Evolutionary conservation across 2,329 filamentous ascomycete genomes (phyloP).

Genomic region (Alternaria postmessia): DNA sequence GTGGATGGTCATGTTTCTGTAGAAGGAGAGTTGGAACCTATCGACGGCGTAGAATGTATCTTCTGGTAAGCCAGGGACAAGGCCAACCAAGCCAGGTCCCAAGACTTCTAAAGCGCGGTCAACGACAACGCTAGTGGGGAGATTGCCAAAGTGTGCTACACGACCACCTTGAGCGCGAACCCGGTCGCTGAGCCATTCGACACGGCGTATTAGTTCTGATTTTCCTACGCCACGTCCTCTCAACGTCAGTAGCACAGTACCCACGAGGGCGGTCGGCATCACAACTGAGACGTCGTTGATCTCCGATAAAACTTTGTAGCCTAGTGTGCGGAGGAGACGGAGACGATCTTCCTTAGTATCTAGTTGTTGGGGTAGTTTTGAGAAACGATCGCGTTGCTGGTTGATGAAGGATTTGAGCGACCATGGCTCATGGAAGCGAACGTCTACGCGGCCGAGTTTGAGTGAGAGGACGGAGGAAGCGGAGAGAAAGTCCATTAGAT

Average conservation of each 20-base stretch:
- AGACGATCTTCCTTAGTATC: constrained; percentile 62
- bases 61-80: constrained; percentile 80
- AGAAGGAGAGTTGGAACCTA: constrained; percentile 94
- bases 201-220: constrained; percentile 80
- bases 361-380: constrained; percentile 47
- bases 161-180: constrained; percentile 87
- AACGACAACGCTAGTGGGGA: constrained; percentile 81
- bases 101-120: constrained; percentile 91
- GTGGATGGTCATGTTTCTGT: constrained; percentile 99
- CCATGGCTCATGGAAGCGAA: constrained; percentile 97
- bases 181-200: constrained; percentile 87
- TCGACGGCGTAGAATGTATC: constrained; percentile 95
- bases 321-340: constrained; percentile 82
- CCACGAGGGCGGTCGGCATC: constrained; percentile 96
- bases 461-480: constrained; percentile 88
- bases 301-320: constrained; percentile 90
- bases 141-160: constrained; percentile 89
- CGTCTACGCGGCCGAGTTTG: constrained; percentile 89
- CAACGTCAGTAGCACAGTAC: constrained; percentile 89
- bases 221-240: constrained; percentile 91
- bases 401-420: constrained; percentile 83
- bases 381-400: constrained; percentile 72
- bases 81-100: constrained; percentile 85
- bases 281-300: constrained; percentile 97
- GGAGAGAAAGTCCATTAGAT: constrained; percentile 86